These are phyloP conservation scores for Scenedesmus sp. DNA, from an alignment of 163 green algal genomes.

Conservation along the genomic window DNA sequence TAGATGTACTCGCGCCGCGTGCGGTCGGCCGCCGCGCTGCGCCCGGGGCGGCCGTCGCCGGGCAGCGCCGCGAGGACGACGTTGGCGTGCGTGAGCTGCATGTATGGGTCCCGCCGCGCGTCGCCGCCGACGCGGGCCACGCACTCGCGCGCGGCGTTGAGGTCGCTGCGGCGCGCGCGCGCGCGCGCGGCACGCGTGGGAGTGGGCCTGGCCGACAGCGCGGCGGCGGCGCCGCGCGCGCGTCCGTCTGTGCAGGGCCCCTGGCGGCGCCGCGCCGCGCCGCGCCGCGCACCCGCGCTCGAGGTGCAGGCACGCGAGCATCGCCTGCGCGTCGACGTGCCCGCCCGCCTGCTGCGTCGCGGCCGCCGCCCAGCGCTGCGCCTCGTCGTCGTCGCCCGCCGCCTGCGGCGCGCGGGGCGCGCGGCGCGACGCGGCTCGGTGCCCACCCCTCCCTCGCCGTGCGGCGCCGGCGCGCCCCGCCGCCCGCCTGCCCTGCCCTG, in stretches of 20 bases:
- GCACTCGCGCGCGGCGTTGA: constrained; percentile 17
- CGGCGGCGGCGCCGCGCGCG: too few relatives aligned
- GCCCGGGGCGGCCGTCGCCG: neutral
- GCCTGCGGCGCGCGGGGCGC: too few relatives aligned
- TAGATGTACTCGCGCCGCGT: constrained; percentile 15
- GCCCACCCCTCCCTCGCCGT: too few relatives aligned
- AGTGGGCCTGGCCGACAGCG: too few relatives aligned
- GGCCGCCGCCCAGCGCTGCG: constrained; percentile 53
- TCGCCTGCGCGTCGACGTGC: constrained; percentile 66
- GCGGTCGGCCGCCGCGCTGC: neutral
- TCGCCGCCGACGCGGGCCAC: neutral
- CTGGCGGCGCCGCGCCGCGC: too few relatives aligned
- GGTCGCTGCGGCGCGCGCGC: neutral
- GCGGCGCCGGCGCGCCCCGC: too few relatives aligned
- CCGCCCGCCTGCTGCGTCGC: constrained; percentile 45
- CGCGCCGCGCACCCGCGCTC: constrained; percentile 63
- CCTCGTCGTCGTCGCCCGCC: constrained; percentile 65
- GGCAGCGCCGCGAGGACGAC: constrained; percentile 45
- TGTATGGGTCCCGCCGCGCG: constrained; percentile 48
- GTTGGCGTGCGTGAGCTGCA: constrained; percentile 59
- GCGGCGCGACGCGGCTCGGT: too few relatives aligned
- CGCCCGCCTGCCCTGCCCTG: too few relatives aligned
- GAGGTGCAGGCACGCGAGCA: constrained; percentile 72
- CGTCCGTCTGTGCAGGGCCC: too few relatives aligned
- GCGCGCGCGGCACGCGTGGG: neutral